Evolutionary conservation across 371 early-diverging fungal species (phyloP).

Genomic region (Mucor ambiguus): DNA sequence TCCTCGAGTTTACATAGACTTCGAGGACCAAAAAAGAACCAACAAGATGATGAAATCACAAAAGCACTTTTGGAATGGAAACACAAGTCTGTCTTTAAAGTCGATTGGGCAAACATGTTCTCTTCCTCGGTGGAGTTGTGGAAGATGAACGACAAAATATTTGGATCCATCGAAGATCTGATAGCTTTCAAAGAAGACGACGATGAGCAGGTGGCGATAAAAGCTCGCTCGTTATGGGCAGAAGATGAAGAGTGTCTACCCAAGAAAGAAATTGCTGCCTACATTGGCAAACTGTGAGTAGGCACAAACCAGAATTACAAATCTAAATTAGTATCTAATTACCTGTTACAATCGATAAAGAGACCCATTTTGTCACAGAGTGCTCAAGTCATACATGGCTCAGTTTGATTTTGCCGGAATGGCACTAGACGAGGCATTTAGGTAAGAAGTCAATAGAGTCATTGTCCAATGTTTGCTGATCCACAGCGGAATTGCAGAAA

Average conservation of each 20-base stretch:
- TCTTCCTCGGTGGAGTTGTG: constrained; percentile 16
- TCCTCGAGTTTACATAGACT: constrained; percentile 16
- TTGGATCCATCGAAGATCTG: constrained; percentile 24
- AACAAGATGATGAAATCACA: constrained; percentile 19
- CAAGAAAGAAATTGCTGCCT: constrained; percentile 32
- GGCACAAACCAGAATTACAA: not conserved
- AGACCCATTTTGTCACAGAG: constrained; percentile 42
- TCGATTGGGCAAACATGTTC: constrained; percentile 24
- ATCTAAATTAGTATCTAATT: not conserved
- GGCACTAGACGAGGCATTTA: constrained; percentile 75
- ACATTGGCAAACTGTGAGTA: constrained; percentile 38
- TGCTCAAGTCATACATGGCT: constrained; percentile 60
- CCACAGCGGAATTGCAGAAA: constrained; percentile 11
- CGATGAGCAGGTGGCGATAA: not conserved
- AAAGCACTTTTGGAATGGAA: constrained; percentile 34
- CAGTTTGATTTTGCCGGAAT: constrained; percentile 68
- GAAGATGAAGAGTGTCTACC: constrained; percentile 25
- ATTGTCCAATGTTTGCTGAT: not conserved
- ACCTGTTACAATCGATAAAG: constrained; percentile 16
- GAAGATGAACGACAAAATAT: constrained; percentile 16
- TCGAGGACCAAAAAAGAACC: not conserved
- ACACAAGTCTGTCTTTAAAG: constrained; percentile 26
- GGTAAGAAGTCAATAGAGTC: constrained; percentile 27
- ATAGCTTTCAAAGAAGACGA: constrained; percentile 1
- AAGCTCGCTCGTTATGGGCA: constrained; percentile 28